Conservation (phyloP, 2,329 filamentous ascomycete genomes). For the Microdochium trichocladiopsis region DNA sequence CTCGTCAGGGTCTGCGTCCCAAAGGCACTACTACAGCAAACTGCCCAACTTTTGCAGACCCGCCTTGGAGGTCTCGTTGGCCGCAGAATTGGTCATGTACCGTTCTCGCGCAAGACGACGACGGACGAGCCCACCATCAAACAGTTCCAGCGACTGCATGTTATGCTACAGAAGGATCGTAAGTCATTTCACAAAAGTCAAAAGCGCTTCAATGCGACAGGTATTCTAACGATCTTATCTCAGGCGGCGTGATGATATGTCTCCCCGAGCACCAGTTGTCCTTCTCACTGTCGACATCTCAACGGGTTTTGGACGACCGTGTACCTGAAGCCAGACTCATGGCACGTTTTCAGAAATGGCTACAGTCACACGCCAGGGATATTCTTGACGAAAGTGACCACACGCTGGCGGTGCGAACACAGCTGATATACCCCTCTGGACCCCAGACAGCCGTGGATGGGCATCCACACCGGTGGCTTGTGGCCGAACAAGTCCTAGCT, state of each 20-base stretch:
- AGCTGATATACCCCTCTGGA: conserved; percentile 51
- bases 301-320: conserved; percentile 42
- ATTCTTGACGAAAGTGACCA: conserved; percentile 58
- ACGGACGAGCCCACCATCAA: conserved; percentile 19
- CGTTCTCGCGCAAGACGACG: conserved; percentile 46
- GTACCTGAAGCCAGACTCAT: conserved; percentile 34
- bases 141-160: conserved; percentile 30
- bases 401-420: conserved; percentile 42
- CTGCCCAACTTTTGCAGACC: conserved; percentile 46
- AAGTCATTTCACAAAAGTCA: not conserved
- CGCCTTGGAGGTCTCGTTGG: conserved; percentile 48
- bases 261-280: conserved; percentile 58
- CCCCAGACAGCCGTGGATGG: conserved; percentile 39
- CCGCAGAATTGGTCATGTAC: conserved; percentile 46
- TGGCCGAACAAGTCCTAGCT: conserved; percentile 29
- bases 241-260: conserved; percentile 47
- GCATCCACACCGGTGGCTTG: conserved; percentile 42
- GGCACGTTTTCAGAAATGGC: conserved; percentile 41
- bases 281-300: conserved; percentile 54
- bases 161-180: not conserved
- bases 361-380: conserved; percentile 44
- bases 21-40: conserved; percentile 48
- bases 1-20: conserved; percentile 50
- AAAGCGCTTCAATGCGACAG: not conserved
- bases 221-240: conserved; percentile 23